phyloP scores from a whole-genome alignment of 805 yeast genomes.

The Sugiyamaella floridensis region DNA sequence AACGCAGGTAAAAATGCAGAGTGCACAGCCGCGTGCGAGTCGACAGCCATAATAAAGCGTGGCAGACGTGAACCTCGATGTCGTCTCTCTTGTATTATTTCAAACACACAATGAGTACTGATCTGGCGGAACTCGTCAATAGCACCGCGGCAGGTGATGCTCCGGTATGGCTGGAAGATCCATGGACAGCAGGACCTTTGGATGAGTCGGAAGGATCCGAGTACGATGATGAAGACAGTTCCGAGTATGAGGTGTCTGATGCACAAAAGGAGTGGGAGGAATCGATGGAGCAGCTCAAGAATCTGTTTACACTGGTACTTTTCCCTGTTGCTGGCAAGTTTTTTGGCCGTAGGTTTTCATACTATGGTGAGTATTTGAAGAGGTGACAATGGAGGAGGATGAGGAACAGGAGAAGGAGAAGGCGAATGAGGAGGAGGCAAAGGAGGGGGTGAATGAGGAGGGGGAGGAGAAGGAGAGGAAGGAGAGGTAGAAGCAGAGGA shows the following conservation, averaged over 20 bases:
- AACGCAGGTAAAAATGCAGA: too few relatives aligned
- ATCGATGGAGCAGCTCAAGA: constrained; percentile 50
- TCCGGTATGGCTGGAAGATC: background rate
- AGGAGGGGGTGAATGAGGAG: background rate
- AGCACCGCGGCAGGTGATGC: background rate
- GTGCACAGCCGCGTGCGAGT: background rate
- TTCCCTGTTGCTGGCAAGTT: constrained; percentile 63
- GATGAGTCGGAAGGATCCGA: constrained; percentile 4
- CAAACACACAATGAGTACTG: background rate
- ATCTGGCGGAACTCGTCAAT: background rate
- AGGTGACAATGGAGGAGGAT: too few relatives aligned
- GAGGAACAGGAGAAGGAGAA: too few relatives aligned
- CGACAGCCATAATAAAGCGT: too few relatives aligned
- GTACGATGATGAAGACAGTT: background rate
- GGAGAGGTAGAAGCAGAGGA: too few relatives aligned
- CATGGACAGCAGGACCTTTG: background rate
- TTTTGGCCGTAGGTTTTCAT: constrained; percentile 54
- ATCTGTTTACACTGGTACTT: constrained; percentile 47
- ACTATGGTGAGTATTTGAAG: constrained; percentile 22
- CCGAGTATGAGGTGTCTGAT: constrained; percentile 25
- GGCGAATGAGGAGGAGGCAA: background rate
- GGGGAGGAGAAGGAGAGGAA: too few relatives aligned
- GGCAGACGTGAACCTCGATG: background rate
- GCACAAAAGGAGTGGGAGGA: constrained; percentile 76
- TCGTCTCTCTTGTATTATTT: background rate